phyloP scores from a whole-genome alignment of 352 stramenopile species.

The Phytophthora constricta region DNA sequence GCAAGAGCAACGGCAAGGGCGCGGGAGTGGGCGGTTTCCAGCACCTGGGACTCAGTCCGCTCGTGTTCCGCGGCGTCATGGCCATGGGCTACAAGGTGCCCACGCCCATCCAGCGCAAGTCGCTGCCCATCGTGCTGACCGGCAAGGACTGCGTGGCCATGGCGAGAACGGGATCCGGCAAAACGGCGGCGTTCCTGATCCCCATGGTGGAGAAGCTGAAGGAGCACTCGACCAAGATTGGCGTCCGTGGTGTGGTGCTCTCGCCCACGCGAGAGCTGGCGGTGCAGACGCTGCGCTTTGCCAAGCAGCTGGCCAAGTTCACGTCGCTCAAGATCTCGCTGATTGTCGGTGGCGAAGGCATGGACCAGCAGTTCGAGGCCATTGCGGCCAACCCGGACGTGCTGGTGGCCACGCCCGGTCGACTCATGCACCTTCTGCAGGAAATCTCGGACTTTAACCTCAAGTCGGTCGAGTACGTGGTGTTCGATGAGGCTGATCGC shows the following conservation, averaged over 20 bases:
- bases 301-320: constrained; percentile 92
- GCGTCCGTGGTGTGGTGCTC: constrained; percentile 91
- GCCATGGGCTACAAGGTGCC: constrained; percentile 97
- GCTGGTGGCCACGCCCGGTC: constrained; percentile 94
- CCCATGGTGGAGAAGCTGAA: constrained; percentile 98
- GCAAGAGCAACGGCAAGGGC: constrained; percentile 84
- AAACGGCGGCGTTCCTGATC: constrained; percentile 98
- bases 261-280: constrained; percentile 99
- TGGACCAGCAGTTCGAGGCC: constrained; percentile 98
- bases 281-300: constrained; percentile 95
- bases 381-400: constrained; percentile 95
- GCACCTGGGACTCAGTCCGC: constrained; percentile 79
- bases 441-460: constrained; percentile 95
- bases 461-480: constrained; percentile 91
- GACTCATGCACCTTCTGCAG: constrained; percentile 94
- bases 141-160: constrained; percentile 98
- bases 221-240: constrained; percentile 90
- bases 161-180: constrained; percentile 97
- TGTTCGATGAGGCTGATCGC: constrained; percentile 99
- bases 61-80: constrained; percentile 89
- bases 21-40: constrained; percentile 84
- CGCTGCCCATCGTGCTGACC: constrained; percentile 95
- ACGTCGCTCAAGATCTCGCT: constrained; percentile 92
- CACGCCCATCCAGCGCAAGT: constrained; percentile 99
- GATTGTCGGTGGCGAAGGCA: constrained; percentile 97